phyloP scores from a whole-genome alignment of 2,329 filamentous ascomycete genomes.

The Elsinoe fawcettii region DNA sequence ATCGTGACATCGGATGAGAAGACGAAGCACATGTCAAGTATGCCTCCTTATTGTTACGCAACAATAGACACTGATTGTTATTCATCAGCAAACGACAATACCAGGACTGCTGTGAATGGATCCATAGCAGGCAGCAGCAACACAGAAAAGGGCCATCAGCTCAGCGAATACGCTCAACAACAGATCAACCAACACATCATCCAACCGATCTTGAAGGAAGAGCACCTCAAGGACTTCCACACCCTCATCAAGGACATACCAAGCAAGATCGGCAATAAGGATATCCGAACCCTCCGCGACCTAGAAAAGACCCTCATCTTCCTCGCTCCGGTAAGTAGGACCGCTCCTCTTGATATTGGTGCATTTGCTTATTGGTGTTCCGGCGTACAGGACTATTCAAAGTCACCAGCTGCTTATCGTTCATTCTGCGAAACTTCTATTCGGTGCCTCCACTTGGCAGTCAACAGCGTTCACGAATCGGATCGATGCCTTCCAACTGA shows the following conservation, averaged over 20 bases:
- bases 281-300: slow-evolving; percentile 85
- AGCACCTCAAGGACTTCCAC: slow-evolving; percentile 70
- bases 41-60: slow-evolving; percentile 3
- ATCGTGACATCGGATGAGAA: slow-evolving; percentile 43
- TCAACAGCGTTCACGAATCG: slow-evolving; percentile 74
- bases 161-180: slow-evolving; percentile 63
- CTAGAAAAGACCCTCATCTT: slow-evolving; percentile 89
- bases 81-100: slow-evolving; percentile 13
- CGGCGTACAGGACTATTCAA: slow-evolving; percentile 62
- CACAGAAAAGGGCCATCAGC: slow-evolving; percentile 46
- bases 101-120: slow-evolving; percentile 37
- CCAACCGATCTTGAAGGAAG: slow-evolving; percentile 66
- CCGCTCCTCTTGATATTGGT: slow-evolving; percentile 36
- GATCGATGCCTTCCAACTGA: slow-evolving; percentile 80
- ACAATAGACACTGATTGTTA: slow-evolving; percentile 14
- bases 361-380: slow-evolving; percentile 59
- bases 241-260: slow-evolving; percentile 71
- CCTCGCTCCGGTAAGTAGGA: slow-evolving; percentile 80
- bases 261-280: slow-evolving; percentile 69
- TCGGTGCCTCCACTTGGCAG: slow-evolving; percentile 80
- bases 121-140: slow-evolving; percentile 34
- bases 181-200: slow-evolving; percentile 75
- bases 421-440: slow-evolving; percentile 87
- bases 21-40: not conserved
- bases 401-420: slow-evolving; percentile 67